Base-by-base conservation (phyloP, 2,329 filamentous ascomycete species). In the Penicillium capsulatum region DNA sequence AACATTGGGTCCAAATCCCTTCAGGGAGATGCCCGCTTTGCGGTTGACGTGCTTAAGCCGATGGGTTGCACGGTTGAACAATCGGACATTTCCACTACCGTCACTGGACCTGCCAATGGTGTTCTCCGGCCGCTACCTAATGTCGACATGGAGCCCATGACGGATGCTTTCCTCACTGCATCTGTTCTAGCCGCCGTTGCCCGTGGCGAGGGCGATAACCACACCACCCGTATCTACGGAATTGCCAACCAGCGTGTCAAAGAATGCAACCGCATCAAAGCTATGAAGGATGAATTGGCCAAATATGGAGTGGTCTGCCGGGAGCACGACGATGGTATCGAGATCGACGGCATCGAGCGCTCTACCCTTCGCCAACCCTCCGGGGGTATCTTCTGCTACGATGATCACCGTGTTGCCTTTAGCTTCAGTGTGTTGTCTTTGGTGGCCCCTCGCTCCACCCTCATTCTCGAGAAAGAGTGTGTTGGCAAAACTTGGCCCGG, bases 121-220 rank as follows among this genome's bases (percentile, higher is more conserved):
- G 68, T 76, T 11, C 70, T 98, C 27, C 81, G 81, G 53, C 83
- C 86, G 1, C 71, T 98, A 9, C 70, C 81, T 13, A 84, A 91
- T 43, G 81, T 98, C 17, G 90, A 98, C 58, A 98, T 98, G 92
- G 92, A 97, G 64, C 86, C 91, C 1, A 98, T 98, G 92, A 98
- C 92, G 0, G 92, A 98, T 66, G 92, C 92, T 34, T 98, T 98
- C 73, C 75, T 98, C 36, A 96, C 90, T 3, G 92, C 92, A 13
- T 94, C 89, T 2, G 89, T 95, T 3, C 76, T 98, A 32, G 92
- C 89, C 17, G 92, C 92, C 24, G 87, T 95, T 30, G 89, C 91
- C 7, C 80, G 77, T 10, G 87, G 86, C 2, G 81, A 81, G 35
- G 70, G 69, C 36, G 62, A 66, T 7, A 75, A 73, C 26, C 70